These are phyloP conservation scores for Boeremia lycopersici DNA, from an alignment of 2,329 filamentous ascomycete genomes.

Conservation along the genomic window DNA sequence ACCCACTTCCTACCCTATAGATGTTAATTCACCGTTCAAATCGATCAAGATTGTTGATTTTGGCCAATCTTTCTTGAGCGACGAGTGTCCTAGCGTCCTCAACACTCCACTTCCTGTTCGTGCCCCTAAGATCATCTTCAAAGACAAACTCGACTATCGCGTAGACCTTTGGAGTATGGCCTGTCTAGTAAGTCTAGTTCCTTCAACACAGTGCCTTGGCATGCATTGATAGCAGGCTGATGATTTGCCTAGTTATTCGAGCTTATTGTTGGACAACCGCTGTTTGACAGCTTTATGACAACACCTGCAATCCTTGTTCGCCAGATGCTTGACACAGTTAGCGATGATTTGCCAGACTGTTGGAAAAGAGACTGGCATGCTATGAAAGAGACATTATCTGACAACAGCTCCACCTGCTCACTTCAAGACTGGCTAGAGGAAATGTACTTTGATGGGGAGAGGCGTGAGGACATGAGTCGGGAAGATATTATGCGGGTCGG, in stretches of 20 bases:
- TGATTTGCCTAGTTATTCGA: conserved; percentile 46
- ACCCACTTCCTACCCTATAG: conserved; percentile 12
- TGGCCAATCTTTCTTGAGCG: conserved; percentile 44
- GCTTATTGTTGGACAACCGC: conserved; percentile 47
- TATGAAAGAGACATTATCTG: conserved; percentile 25
- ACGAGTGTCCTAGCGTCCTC: conserved; percentile 32
- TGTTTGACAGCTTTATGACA: conserved; percentile 47
- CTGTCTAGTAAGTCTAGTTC: conserved; percentile 20
- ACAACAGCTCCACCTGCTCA: conserved; percentile 20
- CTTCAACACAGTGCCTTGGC: background rate
- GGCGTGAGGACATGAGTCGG: conserved; percentile 18
- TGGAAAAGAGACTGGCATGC: conserved; percentile 39
- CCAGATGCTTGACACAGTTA: conserved; percentile 47
- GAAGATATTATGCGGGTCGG: conserved; percentile 29
- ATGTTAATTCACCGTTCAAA: background rate
- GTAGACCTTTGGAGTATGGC: conserved; percentile 50
- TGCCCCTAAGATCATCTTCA: conserved; percentile 49
- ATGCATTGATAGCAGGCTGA: conserved; percentile 6
- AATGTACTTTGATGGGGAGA: conserved; percentile 33
- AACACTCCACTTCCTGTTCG: conserved; percentile 45
- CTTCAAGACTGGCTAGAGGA: conserved; percentile 49
- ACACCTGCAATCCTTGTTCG: conserved; percentile 41
- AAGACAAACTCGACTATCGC: conserved; percentile 43
- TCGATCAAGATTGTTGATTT: conserved; percentile 43
- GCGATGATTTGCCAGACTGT: conserved; percentile 43